Base-by-base conservation (phyloP, 768 basidiomycete genomes). In the Mycena capillaripes region DNA sequence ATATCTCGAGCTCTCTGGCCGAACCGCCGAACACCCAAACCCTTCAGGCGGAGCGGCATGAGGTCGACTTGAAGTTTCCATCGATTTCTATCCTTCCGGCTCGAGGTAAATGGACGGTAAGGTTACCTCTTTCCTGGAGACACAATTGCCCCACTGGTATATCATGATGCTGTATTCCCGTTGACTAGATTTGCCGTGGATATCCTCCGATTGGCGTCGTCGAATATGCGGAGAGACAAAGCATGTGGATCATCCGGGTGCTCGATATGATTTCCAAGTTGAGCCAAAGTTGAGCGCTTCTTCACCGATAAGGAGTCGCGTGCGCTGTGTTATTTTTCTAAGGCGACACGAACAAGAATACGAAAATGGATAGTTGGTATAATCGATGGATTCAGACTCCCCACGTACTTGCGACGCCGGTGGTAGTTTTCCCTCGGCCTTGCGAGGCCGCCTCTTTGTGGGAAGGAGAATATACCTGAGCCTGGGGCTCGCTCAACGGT, bases 271-370 rank as follows among this genome's bases (percentile, higher is more conserved):
- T 66, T 46, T 10, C 42, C 30, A n/a, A n/a, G n/a, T n/a, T n/a
- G n/a, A n/a, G n/a, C n/a, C n/a, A n/a, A 46, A 8, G 42, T 56
- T 36, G 21, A n/a, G 29, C 25, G 34, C 29, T 58, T 60, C 58
- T 68, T 16, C n/a, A n/a, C 50, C 30, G 69, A 50, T 70, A 58
- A 70, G 69, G 32, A 36, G 69, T 70, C 69, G 61, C 46, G 69
- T 62, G 68, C 60, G 21, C 23, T 42, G 23, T 46, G 46, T 61
- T 40, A 36, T 23, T 46, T 32, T 55, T 40, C 32, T 21, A 52
- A 40, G 56, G 42, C 25, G 62, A 10, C 16, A 11, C 38, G 38
- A 38, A 6, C 42, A 57, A 69, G 42, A 63, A 57, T 19, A 25
- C 30, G 25, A 56, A 36, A 48, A 23, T 32, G 68, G 42, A 44